Conservation (phyloP, 257 asterid species). For the Echium plantagineum region DNA sequence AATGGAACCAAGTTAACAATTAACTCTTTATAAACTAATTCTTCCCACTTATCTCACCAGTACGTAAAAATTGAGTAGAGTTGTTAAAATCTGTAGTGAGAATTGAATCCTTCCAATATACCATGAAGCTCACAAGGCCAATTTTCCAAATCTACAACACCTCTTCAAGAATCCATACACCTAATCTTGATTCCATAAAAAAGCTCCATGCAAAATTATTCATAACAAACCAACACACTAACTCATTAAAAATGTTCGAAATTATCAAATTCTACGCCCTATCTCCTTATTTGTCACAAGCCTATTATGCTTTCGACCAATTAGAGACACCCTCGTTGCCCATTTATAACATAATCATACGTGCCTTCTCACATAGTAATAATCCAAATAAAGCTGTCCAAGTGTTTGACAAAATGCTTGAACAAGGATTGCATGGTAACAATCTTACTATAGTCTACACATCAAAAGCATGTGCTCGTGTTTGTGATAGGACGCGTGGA, state of each 20-base stretch:
- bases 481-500: slow-evolving; percentile 17
- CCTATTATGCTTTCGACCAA: slow-evolving; percentile 19
- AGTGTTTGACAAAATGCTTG: slow-evolving; percentile 26
- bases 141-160: slow-evolving; percentile 13
- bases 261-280: slow-evolving; percentile 19
- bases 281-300: slow-evolving; percentile 16
- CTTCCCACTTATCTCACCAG: not conserved
- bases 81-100: not conserved
- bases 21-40: too few relatives aligned
- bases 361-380: slow-evolving; percentile 14
- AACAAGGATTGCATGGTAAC: slow-evolving; percentile 21
- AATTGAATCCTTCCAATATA: not conserved
- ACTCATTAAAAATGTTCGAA: slow-evolving; percentile 14
- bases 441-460: slow-evolving; percentile 23
- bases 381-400: slow-evolving; percentile 17
- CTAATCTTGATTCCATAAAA: slow-evolving; percentile 7
- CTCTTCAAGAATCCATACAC: not conserved
- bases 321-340: slow-evolving; percentile 19
- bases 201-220: slow-evolving; percentile 24
- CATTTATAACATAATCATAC: slow-evolving; percentile 23
- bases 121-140: slow-evolving; percentile 14
- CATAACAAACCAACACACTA: slow-evolving; percentile 18
- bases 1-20: too few relatives aligned
- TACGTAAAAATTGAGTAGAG: not conserved
- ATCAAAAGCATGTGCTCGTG: slow-evolving; percentile 17